Base-by-base conservation (phyloP, 805 yeast genomes). In the Wickerhamia fluorescens region DNA sequence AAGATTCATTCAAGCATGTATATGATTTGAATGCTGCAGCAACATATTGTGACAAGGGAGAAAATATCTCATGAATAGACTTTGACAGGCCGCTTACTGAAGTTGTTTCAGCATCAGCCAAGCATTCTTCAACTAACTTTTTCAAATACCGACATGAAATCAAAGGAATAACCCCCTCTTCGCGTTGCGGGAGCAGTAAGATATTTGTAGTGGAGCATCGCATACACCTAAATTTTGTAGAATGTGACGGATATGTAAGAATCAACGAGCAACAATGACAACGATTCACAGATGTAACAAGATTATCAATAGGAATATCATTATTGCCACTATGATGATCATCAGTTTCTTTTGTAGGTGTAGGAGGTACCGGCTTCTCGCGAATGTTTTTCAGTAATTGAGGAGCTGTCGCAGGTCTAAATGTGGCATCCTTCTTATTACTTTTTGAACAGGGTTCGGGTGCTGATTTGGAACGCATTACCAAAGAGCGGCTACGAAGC, bases 201-300 rank as follows among this genome's bases (percentile, higher is more conserved):
- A 57, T 36, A 18, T 59, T 56, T 1, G 74, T 73, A 5, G 78
- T 68, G 20, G 61, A 65, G 43, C 94, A 83, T 4, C 73, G 61
- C 0, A 76, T 61, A 45, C 94, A 83, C 33, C 70, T 67, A 45
- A 71, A 76, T 33, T 61, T 61, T n/a, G 32, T 21, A 7, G 54
- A 34, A 10, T 36, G 42, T 15, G 36, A 40, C 2, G 61, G 56
- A 28, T 51, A 53, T 2, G 56, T 42, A 14, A 62, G 37, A 2
- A 60, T 34, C 2, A 57, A 53, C 4, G 60, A 62, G 37, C 69
- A 63, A 33, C 69, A 63, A 8, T 42, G 42, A 34, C 69, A 63
- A 28, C 48, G 49, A 18, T 45, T 41, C 9, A 58, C 48, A 10
- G 35, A n/a, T n/a, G n/a, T n/a, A n/a, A n/a, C n/a, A n/a, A n/a